Base-by-base conservation (phyloP, 768 basidiomycete species). In the Serendipita sp. region DNA sequence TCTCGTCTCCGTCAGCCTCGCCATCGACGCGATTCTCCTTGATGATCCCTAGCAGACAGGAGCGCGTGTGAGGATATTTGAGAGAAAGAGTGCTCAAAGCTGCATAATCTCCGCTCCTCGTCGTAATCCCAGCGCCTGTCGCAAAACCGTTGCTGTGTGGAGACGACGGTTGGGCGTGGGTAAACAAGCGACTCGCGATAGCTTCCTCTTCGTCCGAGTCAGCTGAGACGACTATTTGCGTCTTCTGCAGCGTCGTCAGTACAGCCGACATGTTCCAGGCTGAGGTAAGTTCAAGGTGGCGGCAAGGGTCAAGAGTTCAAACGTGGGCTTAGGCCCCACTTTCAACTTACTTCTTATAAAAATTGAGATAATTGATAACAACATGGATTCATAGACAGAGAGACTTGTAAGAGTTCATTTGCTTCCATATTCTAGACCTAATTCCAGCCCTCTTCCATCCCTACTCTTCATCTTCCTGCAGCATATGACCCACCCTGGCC, bases 231-330 rank as follows among this genome's bases (percentile, higher is more conserved):
- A 60, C 56, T 30, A 60, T 60, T 36, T 60, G 56, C 56, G 56
- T 60, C 36, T 38, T 60, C 28, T 60, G 56, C 16, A 60, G 28
- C 56, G 56, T 60, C 56, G 56, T 60, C 36, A 38, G n/a, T n/a
- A 60, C 56, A n/a, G 56, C 23, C 23, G 56, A 60, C 56, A 60
- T 60, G 23, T 23, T 23, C 23, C 23, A 23, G 23, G 23, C 23
- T 10, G 30, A n/a, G 28, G 5, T 38, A 30, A 28, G 23, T 28
- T 18, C 56, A 38, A 60, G 36, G 56, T 60, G 56, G 56, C 56
- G 56, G 48, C 4, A 23, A 60, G 56, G 56, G 56, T 34, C 56
- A 60, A 60, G 52, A 46, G n/a, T 8, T 51, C 41, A n/a, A 18
- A 32, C 48, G 48, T 41, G 48, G 48, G 48, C 48, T 51, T n/a